Evolutionary conservation across 2,329 filamentous ascomycete species (phyloP).

Genomic region (Colletotrichum endophyticum): DNA sequence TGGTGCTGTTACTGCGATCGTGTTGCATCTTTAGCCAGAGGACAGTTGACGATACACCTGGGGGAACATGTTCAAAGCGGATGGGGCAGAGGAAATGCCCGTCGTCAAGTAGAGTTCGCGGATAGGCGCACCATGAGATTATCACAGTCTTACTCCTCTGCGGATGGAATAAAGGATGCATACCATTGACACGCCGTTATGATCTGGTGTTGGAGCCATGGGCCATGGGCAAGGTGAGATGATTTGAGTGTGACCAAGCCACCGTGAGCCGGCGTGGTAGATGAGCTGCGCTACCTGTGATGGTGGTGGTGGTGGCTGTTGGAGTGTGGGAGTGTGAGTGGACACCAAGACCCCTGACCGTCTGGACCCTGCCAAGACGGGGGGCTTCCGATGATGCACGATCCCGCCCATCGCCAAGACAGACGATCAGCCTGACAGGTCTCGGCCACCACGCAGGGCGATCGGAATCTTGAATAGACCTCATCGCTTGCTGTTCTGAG

Average conservation of each 20-base stretch:
- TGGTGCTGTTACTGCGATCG: neutral
- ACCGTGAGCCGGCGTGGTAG: neutral
- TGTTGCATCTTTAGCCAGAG: neutral
- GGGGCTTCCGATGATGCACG: neutral
- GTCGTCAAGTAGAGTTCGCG: neutral
- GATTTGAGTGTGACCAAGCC: neutral
- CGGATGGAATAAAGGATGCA: neutral
- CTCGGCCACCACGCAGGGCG: neutral
- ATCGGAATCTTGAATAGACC: neutral
- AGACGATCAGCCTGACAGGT: neutral
- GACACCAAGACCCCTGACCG: neutral
- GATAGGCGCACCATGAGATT: neutral
- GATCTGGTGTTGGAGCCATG: neutral
- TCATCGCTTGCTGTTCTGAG: neutral
- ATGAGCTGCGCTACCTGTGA: neutral
- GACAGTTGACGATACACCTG: neutral
- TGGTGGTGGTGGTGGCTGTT: neutral
- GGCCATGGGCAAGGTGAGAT: neutral
- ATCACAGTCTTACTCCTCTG: neutral
- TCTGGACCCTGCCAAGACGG: conserved; percentile 19
- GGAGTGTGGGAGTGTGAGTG: neutral
- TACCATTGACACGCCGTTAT: neutral
- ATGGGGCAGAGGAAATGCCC: too few species aligned
- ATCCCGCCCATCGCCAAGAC: conserved; percentile 10
- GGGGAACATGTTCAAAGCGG: neutral